Percentiles rank a stretch among this genome's conserved stretches.
phyloP scores from a whole-genome alignment of 257 asterid genomes.

The Misopates orontium region DNA sequence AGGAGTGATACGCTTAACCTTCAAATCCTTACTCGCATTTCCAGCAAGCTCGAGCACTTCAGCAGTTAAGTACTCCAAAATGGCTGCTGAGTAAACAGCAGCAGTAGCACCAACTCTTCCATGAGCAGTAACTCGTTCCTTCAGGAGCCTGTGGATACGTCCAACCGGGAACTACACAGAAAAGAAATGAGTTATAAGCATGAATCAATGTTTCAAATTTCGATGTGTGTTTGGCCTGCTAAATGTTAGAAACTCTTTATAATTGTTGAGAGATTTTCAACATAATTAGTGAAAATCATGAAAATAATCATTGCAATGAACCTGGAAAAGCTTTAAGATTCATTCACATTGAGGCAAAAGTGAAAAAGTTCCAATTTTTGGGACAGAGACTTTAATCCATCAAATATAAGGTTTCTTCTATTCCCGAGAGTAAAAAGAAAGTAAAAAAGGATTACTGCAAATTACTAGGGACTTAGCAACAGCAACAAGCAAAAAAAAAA shows the following conservation, averaged over 20 bases:
- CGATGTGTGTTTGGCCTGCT: no score
- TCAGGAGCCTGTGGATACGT: slow-evolving; percentile 75
- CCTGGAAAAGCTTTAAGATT: no score
- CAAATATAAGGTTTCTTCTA: neutral
- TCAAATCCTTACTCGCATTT: slow-evolving; percentile 78
- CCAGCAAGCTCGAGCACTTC: slow-evolving; percentile 85
- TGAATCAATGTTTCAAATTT: no score
- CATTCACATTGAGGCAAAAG: no score
- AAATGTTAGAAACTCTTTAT: no score
- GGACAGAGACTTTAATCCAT: no score
- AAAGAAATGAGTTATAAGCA: slow-evolving; percentile 2
- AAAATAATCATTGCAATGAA: no score
- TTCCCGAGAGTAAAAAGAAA: neutral
- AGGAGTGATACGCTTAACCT: slow-evolving; percentile 82
- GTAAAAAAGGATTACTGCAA: neutral
- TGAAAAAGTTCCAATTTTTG: no score
- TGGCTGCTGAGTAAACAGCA: slow-evolving; percentile 81
- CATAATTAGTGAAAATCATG: no score
- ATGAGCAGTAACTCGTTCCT: slow-evolving; percentile 64
- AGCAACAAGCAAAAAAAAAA: neutral
- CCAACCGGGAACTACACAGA: slow-evolving; percentile 75
- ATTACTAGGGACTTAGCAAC: neutral
- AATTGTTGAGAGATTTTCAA: no score
- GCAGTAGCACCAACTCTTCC: slow-evolving; percentile 87
- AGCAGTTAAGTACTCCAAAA: slow-evolving; percentile 76